Conservation (phyloP, 2,329 filamentous ascomycete species). For the Claviceps sp. region DNA sequence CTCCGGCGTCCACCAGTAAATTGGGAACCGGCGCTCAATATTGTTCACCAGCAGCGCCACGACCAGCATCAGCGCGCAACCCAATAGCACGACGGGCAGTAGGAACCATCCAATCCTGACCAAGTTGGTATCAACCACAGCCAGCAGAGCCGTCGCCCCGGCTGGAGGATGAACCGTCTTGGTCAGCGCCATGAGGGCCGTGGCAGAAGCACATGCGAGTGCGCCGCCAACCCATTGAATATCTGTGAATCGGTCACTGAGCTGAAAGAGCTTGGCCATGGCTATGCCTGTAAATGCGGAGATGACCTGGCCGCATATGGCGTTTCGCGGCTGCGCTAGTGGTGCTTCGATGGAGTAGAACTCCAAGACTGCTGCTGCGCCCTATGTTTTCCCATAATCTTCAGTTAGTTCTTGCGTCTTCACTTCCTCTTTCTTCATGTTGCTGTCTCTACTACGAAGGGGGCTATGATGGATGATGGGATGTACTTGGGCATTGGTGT, state of each 20-base stretch:
- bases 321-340: constrained; percentile 59
- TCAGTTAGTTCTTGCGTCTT: background rate
- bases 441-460: too few relatives aligned
- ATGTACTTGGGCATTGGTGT: too few relatives aligned
- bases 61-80: constrained; percentile 44
- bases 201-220: constrained; percentile 50
- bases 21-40: constrained; percentile 49
- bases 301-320: constrained; percentile 52
- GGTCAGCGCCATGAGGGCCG: constrained; percentile 52
- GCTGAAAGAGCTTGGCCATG: constrained; percentile 51
- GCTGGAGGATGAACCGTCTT: constrained; percentile 63
- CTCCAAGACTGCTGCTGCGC: constrained; percentile 62
- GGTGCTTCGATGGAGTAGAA: constrained; percentile 61
- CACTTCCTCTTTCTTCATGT: too few relatives aligned
- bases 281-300: constrained; percentile 46
- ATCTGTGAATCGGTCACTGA: constrained; percentile 31
- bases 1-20: constrained; percentile 55
- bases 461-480: too few relatives aligned
- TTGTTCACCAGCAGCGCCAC: constrained; percentile 57
- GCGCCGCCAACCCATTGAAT: constrained; percentile 53
- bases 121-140: constrained; percentile 43
- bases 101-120: constrained; percentile 54
- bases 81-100: constrained; percentile 48
- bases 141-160: constrained; percentile 59
- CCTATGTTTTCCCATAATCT: constrained; percentile 27